A percentile compares a stretch with the other conserved stretches of the same genome.
Conservation (phyloP, 2,329 filamentous ascomycete genomes). For the Pseudogymnoascus sp. region DNA sequence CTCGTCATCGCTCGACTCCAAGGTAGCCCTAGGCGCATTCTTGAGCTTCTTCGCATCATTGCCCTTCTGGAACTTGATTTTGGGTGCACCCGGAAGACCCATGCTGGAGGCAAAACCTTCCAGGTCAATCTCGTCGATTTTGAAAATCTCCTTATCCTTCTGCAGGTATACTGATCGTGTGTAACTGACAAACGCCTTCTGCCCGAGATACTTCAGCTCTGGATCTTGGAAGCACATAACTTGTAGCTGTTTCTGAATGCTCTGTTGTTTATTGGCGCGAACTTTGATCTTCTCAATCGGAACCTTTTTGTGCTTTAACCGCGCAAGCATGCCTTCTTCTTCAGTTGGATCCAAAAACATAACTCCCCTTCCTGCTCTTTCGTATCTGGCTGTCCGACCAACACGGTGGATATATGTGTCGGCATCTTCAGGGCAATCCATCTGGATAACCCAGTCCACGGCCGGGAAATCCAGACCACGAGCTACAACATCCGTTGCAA, state of each 20-base stretch:
- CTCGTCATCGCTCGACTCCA: conserved; percentile 51
- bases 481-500: conserved; percentile 92
- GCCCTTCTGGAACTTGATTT: conserved; percentile 88
- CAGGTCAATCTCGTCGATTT: conserved; percentile 72
- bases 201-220: conserved; percentile 86
- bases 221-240: conserved; percentile 95
- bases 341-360: conserved; percentile 89
- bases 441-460: conserved; percentile 97
- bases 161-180: conserved; percentile 78
- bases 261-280: conserved; percentile 80
- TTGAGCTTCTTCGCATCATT: conserved; percentile 81
- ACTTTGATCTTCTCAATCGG: conserved; percentile 81
- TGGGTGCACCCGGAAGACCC: conserved; percentile 82
- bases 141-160: conserved; percentile 86
- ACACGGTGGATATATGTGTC: conserved; percentile 98
- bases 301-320: conserved; percentile 82
- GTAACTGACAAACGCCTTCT: conserved; percentile 93
- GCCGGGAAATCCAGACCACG: conserved; percentile 91
- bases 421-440: conserved; percentile 92
- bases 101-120: conserved; percentile 80
- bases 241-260: conserved; percentile 76
- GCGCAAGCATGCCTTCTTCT: conserved; percentile 81
- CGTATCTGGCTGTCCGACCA: conserved; percentile 87
- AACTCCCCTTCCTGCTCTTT: conserved; percentile 78
- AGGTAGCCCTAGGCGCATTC: conserved; percentile 66